Evolutionary conservation across 2,329 filamentous ascomycete genomes (phyloP).

Genomic region (Pseudopithomyces maydicus): DNA sequence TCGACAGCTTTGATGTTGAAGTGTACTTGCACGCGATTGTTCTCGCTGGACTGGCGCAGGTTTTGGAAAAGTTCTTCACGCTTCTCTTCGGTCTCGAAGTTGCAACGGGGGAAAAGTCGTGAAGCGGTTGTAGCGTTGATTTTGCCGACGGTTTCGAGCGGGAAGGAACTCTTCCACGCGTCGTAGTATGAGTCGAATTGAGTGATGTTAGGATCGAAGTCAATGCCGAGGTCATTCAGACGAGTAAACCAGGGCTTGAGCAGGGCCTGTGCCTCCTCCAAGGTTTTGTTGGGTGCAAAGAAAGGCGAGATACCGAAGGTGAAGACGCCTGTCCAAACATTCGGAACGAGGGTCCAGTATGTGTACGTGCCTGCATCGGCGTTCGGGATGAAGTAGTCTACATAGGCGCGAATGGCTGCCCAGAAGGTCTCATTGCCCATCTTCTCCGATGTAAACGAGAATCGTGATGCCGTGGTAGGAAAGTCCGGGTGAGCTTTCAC

Average conservation of each 20-base stretch:
- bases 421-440: constrained; percentile 45
- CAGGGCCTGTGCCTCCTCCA: constrained; percentile 34
- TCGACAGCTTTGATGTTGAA: constrained; percentile 43
- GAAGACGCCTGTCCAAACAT: constrained; percentile 35
- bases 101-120: constrained; percentile 39
- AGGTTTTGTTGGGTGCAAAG: constrained; percentile 40
- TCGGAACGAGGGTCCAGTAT: constrained; percentile 39
- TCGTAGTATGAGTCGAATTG: constrained; percentile 39
- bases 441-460: constrained; percentile 35
- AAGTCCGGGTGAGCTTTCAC: constrained; percentile 42
- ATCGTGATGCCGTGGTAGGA: constrained; percentile 37
- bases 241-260: constrained; percentile 39
- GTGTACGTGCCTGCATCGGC: constrained; percentile 44
- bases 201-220: constrained; percentile 41
- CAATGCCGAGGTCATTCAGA: constrained; percentile 33
- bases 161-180: constrained; percentile 41
- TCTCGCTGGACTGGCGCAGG: constrained; percentile 39
- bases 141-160: constrained; percentile 40
- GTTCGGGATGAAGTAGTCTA: constrained; percentile 41
- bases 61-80: constrained; percentile 35
- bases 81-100: constrained; percentile 39
- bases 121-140: constrained; percentile 40
- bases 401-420: constrained; percentile 32
- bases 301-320: constrained; percentile 42
- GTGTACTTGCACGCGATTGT: constrained; percentile 40